Evolutionary conservation across 768 basidiomycete species (phyloP).

Genomic region (Hygrophorus russula): DNA sequence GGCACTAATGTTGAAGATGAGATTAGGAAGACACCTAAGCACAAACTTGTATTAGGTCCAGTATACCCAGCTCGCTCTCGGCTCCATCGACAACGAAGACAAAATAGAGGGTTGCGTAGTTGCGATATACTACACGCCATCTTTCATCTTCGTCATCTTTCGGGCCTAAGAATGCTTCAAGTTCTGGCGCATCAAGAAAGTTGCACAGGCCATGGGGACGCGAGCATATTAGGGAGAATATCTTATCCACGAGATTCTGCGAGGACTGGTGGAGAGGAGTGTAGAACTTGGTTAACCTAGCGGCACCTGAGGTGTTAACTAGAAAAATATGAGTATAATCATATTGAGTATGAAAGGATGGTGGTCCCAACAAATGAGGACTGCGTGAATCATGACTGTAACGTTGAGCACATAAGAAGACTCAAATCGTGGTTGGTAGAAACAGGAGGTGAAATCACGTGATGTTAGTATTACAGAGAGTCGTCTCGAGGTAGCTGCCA

Average conservation of each 20-base stretch:
- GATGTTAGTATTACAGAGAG: constrained; percentile 14
- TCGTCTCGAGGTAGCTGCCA: constrained; percentile 69
- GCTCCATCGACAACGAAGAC: constrained; percentile 94
- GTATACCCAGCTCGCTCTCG: constrained; percentile 92
- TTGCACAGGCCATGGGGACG: constrained; percentile 84
- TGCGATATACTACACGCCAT: constrained; percentile 86
- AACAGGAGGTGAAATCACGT: no score
- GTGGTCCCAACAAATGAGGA: constrained; percentile 61
- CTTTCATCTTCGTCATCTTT: constrained; percentile 44
- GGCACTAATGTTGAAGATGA: not conserved
- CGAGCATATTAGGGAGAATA: constrained; percentile 78
- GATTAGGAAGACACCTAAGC: not conserved
- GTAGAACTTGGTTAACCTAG: constrained; percentile 83
- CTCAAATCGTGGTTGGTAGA: no score
- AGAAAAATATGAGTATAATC: constrained; percentile 10
- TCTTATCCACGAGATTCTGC: constrained; percentile 71
- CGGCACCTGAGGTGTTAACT: constrained; percentile 92
- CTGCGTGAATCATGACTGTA: constrained; percentile 65
- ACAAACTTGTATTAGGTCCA: constrained; percentile 91
- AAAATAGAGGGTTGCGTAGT: constrained; percentile 94
- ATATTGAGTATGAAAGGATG: constrained; percentile 10
- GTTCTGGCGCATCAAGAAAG: constrained; percentile 89
- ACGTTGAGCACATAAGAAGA: no score
- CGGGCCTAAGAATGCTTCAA: constrained; percentile 61
- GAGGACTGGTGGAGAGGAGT: constrained; percentile 61